Percentiles rank a stretch among this genome's conserved stretches.
phyloP scores from a whole-genome alignment of 345 rosid genomes.

The Salix purpurea region DNA sequence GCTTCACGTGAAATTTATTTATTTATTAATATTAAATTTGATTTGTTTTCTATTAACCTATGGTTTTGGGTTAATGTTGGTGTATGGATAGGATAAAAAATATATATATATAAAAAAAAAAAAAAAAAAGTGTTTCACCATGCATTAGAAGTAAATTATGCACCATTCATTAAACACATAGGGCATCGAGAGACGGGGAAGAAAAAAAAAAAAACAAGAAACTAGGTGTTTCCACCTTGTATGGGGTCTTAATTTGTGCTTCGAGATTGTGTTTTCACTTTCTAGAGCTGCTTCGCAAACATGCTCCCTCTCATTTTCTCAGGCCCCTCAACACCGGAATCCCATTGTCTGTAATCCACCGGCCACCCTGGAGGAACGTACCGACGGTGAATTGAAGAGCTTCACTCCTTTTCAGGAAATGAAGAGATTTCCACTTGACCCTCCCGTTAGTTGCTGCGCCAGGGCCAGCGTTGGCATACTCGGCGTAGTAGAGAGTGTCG shows the following conservation, averaged over 20 bases:
- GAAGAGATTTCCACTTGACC: constrained; percentile 54
- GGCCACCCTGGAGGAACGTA: constrained; percentile 31
- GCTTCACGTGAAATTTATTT: too few relatives aligned
- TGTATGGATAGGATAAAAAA: too few relatives aligned
- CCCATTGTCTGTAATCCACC: constrained; percentile 43
- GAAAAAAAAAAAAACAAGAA: neutral
- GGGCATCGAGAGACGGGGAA: neutral
- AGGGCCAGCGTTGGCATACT: constrained; percentile 61
- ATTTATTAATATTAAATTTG: too few relatives aligned
- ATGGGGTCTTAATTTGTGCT: neutral
- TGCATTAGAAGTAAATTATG: too few relatives aligned
- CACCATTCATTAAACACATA: too few relatives aligned
- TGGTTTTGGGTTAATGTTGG: too few relatives aligned
- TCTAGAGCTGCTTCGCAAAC: neutral
- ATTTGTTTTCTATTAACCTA: too few relatives aligned
- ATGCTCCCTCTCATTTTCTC: neutral
- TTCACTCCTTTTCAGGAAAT: constrained; percentile 26
- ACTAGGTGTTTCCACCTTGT: neutral
- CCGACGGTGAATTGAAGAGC: constrained; percentile 40
- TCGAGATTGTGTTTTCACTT: neutral
- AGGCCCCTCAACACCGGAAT: constrained; percentile 43
- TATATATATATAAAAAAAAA: too few relatives aligned
- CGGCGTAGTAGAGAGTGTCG: constrained; percentile 44
- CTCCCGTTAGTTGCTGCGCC: constrained; percentile 45
- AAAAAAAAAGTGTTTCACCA: too few relatives aligned